phyloP scores from a whole-genome alignment of 2,329 filamentous ascomycete genomes.

The Diplodia corticola region DNA sequence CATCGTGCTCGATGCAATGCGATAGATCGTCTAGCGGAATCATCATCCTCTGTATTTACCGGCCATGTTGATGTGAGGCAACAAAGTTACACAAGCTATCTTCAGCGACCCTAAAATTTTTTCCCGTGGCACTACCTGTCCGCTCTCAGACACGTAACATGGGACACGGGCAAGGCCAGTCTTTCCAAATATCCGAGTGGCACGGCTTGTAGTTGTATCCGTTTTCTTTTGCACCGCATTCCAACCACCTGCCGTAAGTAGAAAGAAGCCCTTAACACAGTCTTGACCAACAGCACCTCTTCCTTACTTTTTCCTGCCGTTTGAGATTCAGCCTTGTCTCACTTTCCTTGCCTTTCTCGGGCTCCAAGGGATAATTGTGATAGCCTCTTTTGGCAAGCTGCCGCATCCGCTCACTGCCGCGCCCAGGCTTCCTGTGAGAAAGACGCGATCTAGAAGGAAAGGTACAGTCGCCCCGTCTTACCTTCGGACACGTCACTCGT shows the following conservation, averaged over 20 bases:
- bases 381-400: constrained; percentile 7
- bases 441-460: not conserved
- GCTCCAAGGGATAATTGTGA: constrained; percentile 17
- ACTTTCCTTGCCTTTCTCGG: constrained; percentile 19
- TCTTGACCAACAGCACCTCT: not conserved
- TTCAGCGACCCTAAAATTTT: not conserved
- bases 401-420: not conserved
- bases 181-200: constrained; percentile 5
- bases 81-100: constrained; percentile 15
- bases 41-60: constrained; percentile 10
- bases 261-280: not conserved
- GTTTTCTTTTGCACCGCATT: not conserved
- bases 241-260: not conserved
- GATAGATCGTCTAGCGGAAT: not conserved
- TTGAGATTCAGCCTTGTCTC: constrained; percentile 21
- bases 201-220: not conserved
- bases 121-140: constrained; percentile 9
- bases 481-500: constrained; percentile 9
- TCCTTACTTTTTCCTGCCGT: constrained; percentile 19
- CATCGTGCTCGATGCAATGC: not conserved
- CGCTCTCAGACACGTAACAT: constrained; percentile 5
- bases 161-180: not conserved
- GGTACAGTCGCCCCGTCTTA: constrained; percentile 2
- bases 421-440: not conserved
- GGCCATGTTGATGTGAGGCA: constrained; percentile 7